phyloP scores from a whole-genome alignment of 371 early-diverging fungal genomes.

The Polyrhizophydium stewartii region DNA sequence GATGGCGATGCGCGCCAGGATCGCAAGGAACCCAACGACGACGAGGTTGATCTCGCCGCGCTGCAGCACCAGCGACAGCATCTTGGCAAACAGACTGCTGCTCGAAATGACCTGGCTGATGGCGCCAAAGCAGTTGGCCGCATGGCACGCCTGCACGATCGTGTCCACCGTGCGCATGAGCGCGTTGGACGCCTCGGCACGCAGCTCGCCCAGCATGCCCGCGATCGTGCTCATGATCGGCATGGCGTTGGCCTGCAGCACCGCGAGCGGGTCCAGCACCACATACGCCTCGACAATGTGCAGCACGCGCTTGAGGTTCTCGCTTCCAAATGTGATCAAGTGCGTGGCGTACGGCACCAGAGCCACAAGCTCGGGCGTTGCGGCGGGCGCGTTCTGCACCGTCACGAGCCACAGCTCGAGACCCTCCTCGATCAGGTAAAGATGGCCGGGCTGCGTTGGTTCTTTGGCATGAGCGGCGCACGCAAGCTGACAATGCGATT shows the following conservation, averaged over 20 bases:
- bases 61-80: constrained; percentile 50
- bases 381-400: constrained; percentile 58
- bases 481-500: neutral
- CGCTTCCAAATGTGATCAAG: constrained; percentile 71
- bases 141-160: constrained; percentile 47
- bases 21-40: constrained; percentile 56
- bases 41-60: constrained; percentile 52
- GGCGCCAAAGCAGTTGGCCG: constrained; percentile 24
- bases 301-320: constrained; percentile 65
- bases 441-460: constrained; percentile 70
- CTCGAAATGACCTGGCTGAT: constrained; percentile 49
- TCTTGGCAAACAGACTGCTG: constrained; percentile 49
- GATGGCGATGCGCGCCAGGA: constrained; percentile 61
- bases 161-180: constrained; percentile 61
- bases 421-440: constrained; percentile 84
- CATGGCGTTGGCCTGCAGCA: constrained; percentile 44
- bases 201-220: constrained; percentile 51
- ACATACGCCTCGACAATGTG: constrained; percentile 77
- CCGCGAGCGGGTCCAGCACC: constrained; percentile 54
- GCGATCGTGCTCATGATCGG: constrained; percentile 52
- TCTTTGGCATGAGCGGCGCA: no score
- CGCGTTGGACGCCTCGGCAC: constrained; percentile 56
- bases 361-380: constrained; percentile 50
- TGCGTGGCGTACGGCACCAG: constrained; percentile 60
- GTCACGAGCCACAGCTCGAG: constrained; percentile 81